These are phyloP conservation scores for Ogataea angusta DNA, from an alignment of 805 yeast species.

Conservation along the genomic window DNA sequence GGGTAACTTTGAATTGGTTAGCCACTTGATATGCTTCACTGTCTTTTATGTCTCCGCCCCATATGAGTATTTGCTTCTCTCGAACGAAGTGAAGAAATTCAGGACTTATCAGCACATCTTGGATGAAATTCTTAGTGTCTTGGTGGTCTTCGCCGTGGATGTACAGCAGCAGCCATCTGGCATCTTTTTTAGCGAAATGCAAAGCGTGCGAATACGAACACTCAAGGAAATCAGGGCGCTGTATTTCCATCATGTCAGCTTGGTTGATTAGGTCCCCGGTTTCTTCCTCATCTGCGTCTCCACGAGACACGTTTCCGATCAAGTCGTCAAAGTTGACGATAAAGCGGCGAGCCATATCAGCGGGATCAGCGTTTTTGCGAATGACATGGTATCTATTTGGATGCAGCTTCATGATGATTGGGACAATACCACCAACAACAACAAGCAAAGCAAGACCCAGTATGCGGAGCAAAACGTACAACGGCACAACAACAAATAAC, in stretches of 20 bases:
- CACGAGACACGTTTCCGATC: constrained; percentile 22
- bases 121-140: constrained; percentile 50
- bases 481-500: constrained; percentile 26
- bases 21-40: constrained; percentile 85
- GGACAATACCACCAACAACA: constrained; percentile 20
- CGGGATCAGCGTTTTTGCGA: constrained; percentile 26
- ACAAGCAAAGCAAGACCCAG: constrained; percentile 18
- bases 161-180: constrained; percentile 69
- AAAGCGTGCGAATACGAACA: constrained; percentile 83
- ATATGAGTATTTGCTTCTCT: constrained; percentile 55
- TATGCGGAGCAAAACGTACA: constrained; percentile 22
- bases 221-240: constrained; percentile 48
- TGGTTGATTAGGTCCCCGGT: constrained; percentile 12
- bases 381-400: constrained; percentile 22
- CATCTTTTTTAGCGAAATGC: constrained; percentile 62
- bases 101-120: constrained; percentile 50
- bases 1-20: constrained; percentile 64
- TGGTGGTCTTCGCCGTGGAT: constrained; percentile 73
- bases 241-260: constrained; percentile 16
- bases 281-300: constrained; percentile 1
- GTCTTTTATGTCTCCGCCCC: constrained; percentile 87
- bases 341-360: constrained; percentile 33
- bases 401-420: constrained; percentile 23
- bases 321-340: constrained; percentile 32
- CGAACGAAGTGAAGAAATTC: constrained; percentile 45